Conservation (phyloP, 1,284 basidiomycete genomes). For the Xerocomus alliaceus region DNA sequence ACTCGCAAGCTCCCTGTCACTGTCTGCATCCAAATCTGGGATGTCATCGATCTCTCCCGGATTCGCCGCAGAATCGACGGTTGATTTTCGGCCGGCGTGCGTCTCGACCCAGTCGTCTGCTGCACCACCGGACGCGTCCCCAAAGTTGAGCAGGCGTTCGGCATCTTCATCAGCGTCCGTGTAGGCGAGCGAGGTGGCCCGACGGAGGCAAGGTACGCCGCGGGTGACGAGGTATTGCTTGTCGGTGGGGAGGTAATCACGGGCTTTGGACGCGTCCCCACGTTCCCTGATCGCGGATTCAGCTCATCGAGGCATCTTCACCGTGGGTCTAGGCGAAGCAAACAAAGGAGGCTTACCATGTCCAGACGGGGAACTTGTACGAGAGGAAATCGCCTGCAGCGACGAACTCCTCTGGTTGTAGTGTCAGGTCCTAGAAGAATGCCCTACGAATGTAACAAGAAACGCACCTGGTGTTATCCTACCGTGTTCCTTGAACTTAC, state of each 20-base stretch:
- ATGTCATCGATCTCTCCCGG: slow-evolving; percentile 79
- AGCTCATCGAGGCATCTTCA: neutral
- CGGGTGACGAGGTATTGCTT: slow-evolving; percentile 97
- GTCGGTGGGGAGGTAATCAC: slow-evolving; percentile 92
- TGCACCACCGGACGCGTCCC: slow-evolving; percentile 65
- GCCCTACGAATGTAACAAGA: slow-evolving; percentile 11
- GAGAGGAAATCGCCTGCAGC: slow-evolving; percentile 93
- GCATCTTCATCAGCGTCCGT: slow-evolving; percentile 95
- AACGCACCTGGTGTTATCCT: slow-evolving; percentile 90
- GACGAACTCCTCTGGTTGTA: slow-evolving; percentile 86
- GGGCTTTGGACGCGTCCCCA: slow-evolving; percentile 81
- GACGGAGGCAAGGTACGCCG: slow-evolving; percentile 90
- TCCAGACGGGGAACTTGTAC: slow-evolving; percentile 97
- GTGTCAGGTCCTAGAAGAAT: slow-evolving; percentile 23
- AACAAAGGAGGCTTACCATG: slow-evolving; percentile 66
- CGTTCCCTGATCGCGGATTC: slow-evolving; percentile 70
- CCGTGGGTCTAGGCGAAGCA: neutral
- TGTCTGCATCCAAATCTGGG: slow-evolving; percentile 77
- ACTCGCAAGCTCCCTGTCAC: slow-evolving; percentile 49
- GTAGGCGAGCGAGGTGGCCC: slow-evolving; percentile 90
- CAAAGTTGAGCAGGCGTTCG: slow-evolving; percentile 84
- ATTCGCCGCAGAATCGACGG: slow-evolving; percentile 58
- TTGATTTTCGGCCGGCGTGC: slow-evolving; percentile 72
- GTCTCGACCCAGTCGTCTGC: slow-evolving; percentile 89
- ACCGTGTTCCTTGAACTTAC: slow-evolving; percentile 99